phyloP scores from a whole-genome alignment of 345 rosid species.

The Anacardium occidentale region DNA sequence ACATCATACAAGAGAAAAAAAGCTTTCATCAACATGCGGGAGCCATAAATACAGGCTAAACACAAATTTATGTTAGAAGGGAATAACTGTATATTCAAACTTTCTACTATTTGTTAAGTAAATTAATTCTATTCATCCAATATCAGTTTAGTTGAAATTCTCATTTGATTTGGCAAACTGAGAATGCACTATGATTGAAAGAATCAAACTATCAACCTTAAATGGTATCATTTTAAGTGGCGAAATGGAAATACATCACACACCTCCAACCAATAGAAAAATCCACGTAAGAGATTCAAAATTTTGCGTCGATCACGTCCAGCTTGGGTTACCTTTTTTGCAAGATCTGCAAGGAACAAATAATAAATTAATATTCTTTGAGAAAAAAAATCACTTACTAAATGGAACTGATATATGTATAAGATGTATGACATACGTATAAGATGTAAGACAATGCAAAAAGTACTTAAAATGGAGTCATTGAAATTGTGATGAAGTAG shows the following conservation, averaged over 20 bases:
- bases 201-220: not conserved
- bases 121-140: not conserved
- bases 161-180: not conserved
- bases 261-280: conserved; percentile 70
- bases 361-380: conserved; percentile 18
- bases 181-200: not conserved
- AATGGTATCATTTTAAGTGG: not conserved
- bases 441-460: not conserved
- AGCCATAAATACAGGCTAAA: not conserved
- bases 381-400: not conserved
- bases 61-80: not conserved
- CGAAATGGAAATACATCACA: conserved; percentile 26
- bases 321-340: conserved; percentile 13
- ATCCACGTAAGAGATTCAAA: conserved; percentile 71
- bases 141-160: not conserved
- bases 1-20: too few species aligned
- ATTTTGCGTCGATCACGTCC: conserved; percentile 26
- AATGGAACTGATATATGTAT: not conserved
- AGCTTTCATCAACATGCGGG: not conserved
- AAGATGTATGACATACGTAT: not conserved
- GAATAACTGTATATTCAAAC: not conserved
- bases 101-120: conserved; percentile 1
- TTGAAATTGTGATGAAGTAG: too few species aligned
- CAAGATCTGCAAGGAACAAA: conserved; percentile 47
- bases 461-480: not conserved